phyloP scores from a whole-genome alignment of 225 moss, liverwort and hornwort species.

The Rhytidiadelphus loreus region DNA sequence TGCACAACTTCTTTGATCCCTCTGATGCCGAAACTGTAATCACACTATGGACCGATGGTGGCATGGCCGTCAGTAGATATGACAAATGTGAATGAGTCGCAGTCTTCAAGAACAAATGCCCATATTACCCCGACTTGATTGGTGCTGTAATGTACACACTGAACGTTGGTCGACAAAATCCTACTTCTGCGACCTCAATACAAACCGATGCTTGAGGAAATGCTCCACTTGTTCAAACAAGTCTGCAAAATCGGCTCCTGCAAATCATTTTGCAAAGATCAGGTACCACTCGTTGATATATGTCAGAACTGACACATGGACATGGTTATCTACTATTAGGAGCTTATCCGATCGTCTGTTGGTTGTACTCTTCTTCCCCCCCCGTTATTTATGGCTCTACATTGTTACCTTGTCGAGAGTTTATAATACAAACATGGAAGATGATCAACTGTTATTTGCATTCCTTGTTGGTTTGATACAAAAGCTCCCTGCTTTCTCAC shows the following conservation, averaged over 20 bases:
- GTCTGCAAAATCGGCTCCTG: constrained; percentile 45
- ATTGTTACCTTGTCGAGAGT: not conserved
- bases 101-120: not conserved
- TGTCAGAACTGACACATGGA: not conserved
- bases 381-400: not conserved
- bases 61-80: not conserved
- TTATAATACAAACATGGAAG: not conserved
- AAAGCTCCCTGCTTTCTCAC: not conserved
- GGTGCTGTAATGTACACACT: not conserved
- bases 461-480: not conserved
- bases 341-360: not conserved
- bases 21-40: not conserved
- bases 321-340: not conserved
- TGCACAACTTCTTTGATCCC: not conserved
- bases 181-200: constrained; percentile 5
- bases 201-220: constrained; percentile 48
- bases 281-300: not conserved
- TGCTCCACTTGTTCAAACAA: constrained; percentile 51
- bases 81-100: not conserved
- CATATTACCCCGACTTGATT: not conserved
- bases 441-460: not conserved
- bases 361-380: not conserved
- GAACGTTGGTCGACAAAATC: not conserved
- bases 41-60: not conserved
- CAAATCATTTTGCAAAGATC: not conserved